phyloP scores from a whole-genome alignment of 306 rosid genomes.

The Lathyrus tuberosus region DNA sequence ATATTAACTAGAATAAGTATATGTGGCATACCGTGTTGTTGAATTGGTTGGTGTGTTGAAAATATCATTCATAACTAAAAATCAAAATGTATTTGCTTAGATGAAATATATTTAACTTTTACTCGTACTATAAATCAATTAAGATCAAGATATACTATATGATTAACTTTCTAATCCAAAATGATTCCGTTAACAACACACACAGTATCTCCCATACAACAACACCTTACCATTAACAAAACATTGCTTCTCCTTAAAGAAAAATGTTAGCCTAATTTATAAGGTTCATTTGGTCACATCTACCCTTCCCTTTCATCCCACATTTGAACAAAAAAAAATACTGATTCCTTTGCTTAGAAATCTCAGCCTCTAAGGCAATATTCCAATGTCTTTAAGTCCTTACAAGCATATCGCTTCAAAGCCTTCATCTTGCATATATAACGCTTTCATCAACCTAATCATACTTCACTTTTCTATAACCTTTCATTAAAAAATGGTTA shows the following conservation, averaged over 20 bases:
- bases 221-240: constrained; percentile 41
- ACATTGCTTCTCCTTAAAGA: constrained; percentile 53
- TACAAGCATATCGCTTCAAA: constrained; percentile 66
- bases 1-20: no score
- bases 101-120: no score
- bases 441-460: constrained; percentile 56
- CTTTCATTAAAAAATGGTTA: constrained; percentile 34
- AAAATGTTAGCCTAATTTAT: constrained; percentile 41
- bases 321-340: constrained; percentile 22
- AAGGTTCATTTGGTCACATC: constrained; percentile 38
- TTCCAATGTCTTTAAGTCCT: constrained; percentile 61
- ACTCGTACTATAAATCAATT: no score
- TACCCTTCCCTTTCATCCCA: constrained; percentile 40
- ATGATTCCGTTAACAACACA: constrained; percentile 26
- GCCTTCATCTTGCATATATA: constrained; percentile 49
- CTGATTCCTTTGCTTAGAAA: constrained; percentile 38
- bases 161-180: constrained; percentile 5
- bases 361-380: constrained; percentile 67
- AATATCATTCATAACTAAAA: no score
- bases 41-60: no score
- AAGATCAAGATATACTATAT: neutral
- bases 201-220: constrained; percentile 31
- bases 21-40: no score
- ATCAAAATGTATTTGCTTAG: no score
- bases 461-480: neutral